These are phyloP conservation scores for Penicillium sp. DNA, from an alignment of 2,329 filamentous ascomycete genomes.

Conservation along the genomic window DNA sequence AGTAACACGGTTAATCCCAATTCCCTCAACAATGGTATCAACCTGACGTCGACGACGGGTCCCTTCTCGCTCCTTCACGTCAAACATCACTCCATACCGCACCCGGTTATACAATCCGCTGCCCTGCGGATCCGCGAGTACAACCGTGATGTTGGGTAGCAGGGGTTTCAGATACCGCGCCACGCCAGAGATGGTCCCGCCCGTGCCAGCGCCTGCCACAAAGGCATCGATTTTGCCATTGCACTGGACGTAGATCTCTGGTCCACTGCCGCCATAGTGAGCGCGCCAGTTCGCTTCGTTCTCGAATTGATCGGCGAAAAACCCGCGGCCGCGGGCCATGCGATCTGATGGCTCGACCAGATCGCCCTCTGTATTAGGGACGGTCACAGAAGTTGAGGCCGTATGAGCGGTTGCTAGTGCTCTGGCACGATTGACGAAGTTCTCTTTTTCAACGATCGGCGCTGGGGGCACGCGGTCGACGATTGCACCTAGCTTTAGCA, in stretches of 20 bases:
- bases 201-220: conserved; percentile 89
- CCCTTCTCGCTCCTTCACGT: conserved; percentile 81
- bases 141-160: conserved; percentile 63
- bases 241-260: conserved; percentile 82
- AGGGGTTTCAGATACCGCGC: conserved; percentile 77
- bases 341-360: conserved; percentile 21
- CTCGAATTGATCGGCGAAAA: conserved; percentile 97
- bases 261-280: conserved; percentile 79
- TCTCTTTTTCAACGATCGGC: conserved; percentile 86
- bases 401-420: conserved; percentile 75
- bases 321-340: conserved; percentile 67
- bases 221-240: conserved; percentile 77
- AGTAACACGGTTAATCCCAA: conserved; percentile 93
- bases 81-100: conserved; percentile 94
- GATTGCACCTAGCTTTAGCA: conserved; percentile 85
- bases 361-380: conserved; percentile 8
- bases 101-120: conserved; percentile 91
- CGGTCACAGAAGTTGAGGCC: conserved; percentile 19
- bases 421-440: conserved; percentile 92
- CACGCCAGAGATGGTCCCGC: conserved; percentile 88
- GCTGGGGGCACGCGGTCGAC: conserved; percentile 89
- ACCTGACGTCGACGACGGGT: conserved; percentile 87
- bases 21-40: conserved; percentile 92
- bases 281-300: conserved; percentile 84
- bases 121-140: conserved; percentile 91